phyloP scores from a whole-genome alignment of 2,329 filamentous ascomycete species.

The Aureobasidium sp. region DNA sequence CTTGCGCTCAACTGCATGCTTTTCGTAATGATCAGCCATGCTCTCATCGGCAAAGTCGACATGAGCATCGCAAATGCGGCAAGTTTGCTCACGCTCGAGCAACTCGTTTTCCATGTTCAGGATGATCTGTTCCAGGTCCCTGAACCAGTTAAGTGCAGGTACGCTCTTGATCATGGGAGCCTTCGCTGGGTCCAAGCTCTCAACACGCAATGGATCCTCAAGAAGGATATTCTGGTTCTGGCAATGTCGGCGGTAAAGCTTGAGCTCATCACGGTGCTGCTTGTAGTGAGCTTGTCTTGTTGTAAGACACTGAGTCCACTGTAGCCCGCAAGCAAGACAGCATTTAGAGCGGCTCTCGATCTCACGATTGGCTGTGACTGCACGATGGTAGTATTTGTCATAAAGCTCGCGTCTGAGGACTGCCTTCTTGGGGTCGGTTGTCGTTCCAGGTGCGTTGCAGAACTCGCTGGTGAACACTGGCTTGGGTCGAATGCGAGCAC shows the following conservation, averaged over 20 bases:
- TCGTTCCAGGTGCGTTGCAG: neutral
- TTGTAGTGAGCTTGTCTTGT: constrained; percentile 1
- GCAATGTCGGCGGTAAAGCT: neutral
- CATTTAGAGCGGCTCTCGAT: neutral
- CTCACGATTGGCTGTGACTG: neutral
- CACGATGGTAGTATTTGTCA: neutral
- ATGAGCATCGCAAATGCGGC: neutral
- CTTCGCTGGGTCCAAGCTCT: neutral
- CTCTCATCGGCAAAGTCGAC: neutral
- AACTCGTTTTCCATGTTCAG: constrained; percentile 7
- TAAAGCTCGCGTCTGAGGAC: neutral
- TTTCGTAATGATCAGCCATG: neutral
- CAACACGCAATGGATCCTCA: neutral
- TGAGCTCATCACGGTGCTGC: neutral
- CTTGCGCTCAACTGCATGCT: neutral
- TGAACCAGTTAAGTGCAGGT: constrained; percentile 3
- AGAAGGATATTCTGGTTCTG: neutral
- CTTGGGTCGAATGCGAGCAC: neutral
- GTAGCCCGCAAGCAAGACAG: neutral
- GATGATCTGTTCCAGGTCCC: neutral
- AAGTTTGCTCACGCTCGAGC: constrained; percentile 9
- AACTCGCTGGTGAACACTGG: neutral
- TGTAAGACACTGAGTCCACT: neutral
- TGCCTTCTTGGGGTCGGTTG: neutral
- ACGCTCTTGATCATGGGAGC: neutral